phyloP scores from a whole-genome alignment of 768 basidiomycete genomes.

The Fomitopsis pulvina region DNA sequence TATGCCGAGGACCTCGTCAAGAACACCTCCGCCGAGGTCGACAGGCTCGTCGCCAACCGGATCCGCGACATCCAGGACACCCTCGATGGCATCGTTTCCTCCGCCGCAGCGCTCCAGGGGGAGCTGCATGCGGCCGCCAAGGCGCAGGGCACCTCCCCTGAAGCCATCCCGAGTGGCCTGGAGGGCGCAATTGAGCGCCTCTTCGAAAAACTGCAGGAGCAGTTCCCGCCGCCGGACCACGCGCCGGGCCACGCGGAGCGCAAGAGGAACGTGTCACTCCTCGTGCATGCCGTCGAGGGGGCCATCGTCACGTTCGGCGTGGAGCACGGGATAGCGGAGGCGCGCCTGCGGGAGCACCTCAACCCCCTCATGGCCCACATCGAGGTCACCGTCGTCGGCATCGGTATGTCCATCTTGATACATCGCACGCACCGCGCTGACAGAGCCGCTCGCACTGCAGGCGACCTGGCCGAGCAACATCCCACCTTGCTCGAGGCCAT shows the following conservation, averaged over 20 bases:
- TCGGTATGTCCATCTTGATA: neutral
- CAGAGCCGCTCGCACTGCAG: slow-evolving; percentile 14
- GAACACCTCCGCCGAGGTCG: too few species aligned
- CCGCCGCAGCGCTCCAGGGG: too few species aligned
- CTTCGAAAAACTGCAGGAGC: slow-evolving; percentile 18
- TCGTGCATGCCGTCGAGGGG: slow-evolving; percentile 22
- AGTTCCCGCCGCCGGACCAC: slow-evolving; percentile 25
- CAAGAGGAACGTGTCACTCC: slow-evolving; percentile 11
- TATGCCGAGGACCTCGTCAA: too few species aligned
- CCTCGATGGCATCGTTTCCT: too few species aligned
- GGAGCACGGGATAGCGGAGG: slow-evolving; percentile 22
- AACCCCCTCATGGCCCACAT: slow-evolving; percentile 19
- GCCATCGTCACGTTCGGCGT: slow-evolving; percentile 19
- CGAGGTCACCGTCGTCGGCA: slow-evolving; percentile 2
- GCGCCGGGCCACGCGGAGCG: slow-evolving; percentile 26
- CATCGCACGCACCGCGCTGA: neutral
- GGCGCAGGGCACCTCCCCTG: slow-evolving; percentile 5
- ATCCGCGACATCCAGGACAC: too few species aligned
- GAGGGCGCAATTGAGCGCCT: slow-evolving; percentile 13
- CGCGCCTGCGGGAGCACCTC: slow-evolving; percentile 17
- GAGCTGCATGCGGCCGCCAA: too few species aligned
- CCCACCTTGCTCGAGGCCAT: slow-evolving; percentile 20
- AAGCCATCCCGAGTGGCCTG: slow-evolving; percentile 17
- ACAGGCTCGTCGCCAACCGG: too few species aligned
- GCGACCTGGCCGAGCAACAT: slow-evolving; percentile 31